Evolutionary conservation across 1,284 basidiomycete genomes (phyloP), one percentile per base, ranked within the genome.

Genomic region (Boletus sp.): DNA sequence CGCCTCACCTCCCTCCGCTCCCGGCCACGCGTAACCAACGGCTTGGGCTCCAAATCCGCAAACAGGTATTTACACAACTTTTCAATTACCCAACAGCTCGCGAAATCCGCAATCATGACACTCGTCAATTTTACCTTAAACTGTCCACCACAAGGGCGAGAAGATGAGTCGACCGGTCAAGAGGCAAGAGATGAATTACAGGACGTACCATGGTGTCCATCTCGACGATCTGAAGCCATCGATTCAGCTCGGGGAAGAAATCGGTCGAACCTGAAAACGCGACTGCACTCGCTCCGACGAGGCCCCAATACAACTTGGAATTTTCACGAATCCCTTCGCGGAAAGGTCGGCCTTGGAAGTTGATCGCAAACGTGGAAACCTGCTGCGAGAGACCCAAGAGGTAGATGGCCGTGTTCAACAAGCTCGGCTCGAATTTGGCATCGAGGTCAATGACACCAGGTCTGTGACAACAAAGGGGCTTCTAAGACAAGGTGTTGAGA

Each of bases 281-380:
- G 10, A 97, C 93, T 3, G 81, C 78, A 49, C 83, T 83, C 19
- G 90, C 94, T 17, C 87, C 89, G 36, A 95, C 73, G 10, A 97
- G 80, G 34, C 94, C 94, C 72, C 84, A 96, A 68, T 82, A 95
- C n/a, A 97, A 68, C 4, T 91, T 88, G 12, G 85, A 74, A 68
- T 97, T 97, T 70, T 97, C 94, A 3, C 89, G 78, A 62, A 97
- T 95, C 37, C 91, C 91, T 69, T 97, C 94, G 36, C 94, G 84
- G 85, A 96, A 97, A 0, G 94, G 94, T 33, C 94, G 87, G 8
- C 94, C 94, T 72, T 93, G 91, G 78, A 94, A 97, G 72, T 97
- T 97, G 73, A 96, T 92, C 3, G 92, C 86, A 62, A 97, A 96
- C 0, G 94, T 96, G 8, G 94, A 95, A 2, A 97, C 94, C 66